Base-by-base conservation (phyloP, 1,284 basidiomycete genomes). In the Fomitopsis betulina region DNA sequence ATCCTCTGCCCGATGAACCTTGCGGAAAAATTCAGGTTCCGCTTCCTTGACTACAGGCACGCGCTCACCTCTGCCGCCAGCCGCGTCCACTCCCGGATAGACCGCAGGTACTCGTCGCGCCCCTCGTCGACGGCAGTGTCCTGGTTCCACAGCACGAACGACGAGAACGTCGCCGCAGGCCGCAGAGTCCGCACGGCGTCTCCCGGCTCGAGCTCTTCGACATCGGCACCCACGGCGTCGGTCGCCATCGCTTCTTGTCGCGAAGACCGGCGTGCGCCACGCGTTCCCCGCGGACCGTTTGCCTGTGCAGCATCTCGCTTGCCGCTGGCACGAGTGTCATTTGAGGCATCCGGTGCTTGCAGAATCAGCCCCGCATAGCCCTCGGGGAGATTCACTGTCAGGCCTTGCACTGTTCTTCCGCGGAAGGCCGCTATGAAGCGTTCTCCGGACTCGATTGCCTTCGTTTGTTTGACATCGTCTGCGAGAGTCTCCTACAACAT, bases 311-410 rank as follows among this genome's bases (percentile, higher is more conserved):
- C 43, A 49, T 56, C 30, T 58, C 58, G 15, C 15, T 43, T n/a
- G 21, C 42, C 56, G 62, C 63, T 50, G 65, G 67, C 13, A 52
- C 61, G 39, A 42, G 27, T 35, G 30, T 63, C 59, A 10, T 55
- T 55, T 19, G 67, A 64, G 27, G 65, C 66, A 5, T 66, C 69
- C 1, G 72, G 70, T 2, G 72, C 65, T 30, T 71, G 76, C 19
- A 89, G 71, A 2, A 93, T 76, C 17, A 91, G 62, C 2, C 91
- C 91, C 0, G 72, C 67, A 66, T 90, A 93, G 0, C 89, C 89
- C 7, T 73, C 65, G 0, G 91, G 91, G 0, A 93, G 63, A 13
- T 73, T 69, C 0, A 91, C 75, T 15, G 76, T 73, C n/a, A 86
- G 71, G 0, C 89, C 89, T 38, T 88, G 84, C 53, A 93, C 75